phyloP scores from a whole-genome alignment of 257 asterid genomes.

The Scutellaria baicalensis region DNA sequence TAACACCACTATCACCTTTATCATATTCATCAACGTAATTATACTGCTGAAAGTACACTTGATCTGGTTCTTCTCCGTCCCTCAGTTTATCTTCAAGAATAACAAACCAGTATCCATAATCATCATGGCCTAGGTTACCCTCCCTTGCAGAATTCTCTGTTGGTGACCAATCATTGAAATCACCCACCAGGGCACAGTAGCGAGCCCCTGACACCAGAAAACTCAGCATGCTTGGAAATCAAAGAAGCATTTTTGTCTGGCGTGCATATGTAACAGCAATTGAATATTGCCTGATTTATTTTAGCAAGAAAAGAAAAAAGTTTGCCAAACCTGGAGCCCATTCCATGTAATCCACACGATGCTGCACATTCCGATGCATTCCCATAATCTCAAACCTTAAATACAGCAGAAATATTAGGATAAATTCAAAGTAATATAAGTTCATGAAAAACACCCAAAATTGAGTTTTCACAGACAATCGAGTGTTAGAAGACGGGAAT shows the following conservation, averaged over 20 bases:
- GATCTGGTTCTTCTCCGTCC: slow-evolving; percentile 87
- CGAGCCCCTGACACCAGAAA: slow-evolving; percentile 73
- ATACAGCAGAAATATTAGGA: background rate
- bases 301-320: background rate
- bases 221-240: slow-evolving; percentile 17
- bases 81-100: slow-evolving; percentile 82
- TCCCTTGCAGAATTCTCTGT: slow-evolving; percentile 86
- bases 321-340: slow-evolving; percentile 93
- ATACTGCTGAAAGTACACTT: slow-evolving; percentile 82
- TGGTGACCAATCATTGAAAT: slow-evolving; percentile 91
- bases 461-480: background rate
- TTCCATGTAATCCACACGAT: slow-evolving; percentile 91
- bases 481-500: background rate
- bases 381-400: slow-evolving; percentile 79
- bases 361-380: slow-evolving; percentile 84
- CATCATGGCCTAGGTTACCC: slow-evolving; percentile 89
- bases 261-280: slow-evolving; percentile 1
- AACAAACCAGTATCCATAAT: slow-evolving; percentile 93
- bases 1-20: slow-evolving; percentile 83
- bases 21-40: slow-evolving; percentile 80
- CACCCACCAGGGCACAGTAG: slow-evolving; percentile 88
- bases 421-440: background rate
- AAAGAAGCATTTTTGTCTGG: background rate
- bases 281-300: background rate
- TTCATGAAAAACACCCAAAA: slow-evolving; percentile 4